A percentile compares a stretch with the other conserved stretches of the same genome.
phyloP scores from a whole-genome alignment of 2,329 filamentous ascomycete genomes.

The Gnomoniopsis smithogilvyi region DNA sequence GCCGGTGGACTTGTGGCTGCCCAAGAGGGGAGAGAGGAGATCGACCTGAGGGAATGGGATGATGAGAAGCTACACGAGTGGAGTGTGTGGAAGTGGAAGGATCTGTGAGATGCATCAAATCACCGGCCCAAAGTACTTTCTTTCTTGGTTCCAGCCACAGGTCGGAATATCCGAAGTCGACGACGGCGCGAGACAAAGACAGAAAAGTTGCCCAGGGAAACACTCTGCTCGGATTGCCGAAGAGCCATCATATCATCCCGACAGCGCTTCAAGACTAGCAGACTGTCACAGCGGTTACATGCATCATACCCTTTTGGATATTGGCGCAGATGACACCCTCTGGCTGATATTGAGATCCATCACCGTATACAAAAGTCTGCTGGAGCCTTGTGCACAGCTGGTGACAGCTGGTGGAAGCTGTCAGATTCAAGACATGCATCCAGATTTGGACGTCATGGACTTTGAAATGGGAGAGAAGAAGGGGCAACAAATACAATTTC shows the following conservation, averaged over 20 bases:
- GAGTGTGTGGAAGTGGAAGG: constrained; percentile 18
- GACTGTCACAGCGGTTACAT: too few species aligned
- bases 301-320: too few species aligned
- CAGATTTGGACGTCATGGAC: too few species aligned
- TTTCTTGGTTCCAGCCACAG: background rate
- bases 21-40: constrained; percentile 17
- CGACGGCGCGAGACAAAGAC: background rate
- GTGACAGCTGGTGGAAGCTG: too few species aligned
- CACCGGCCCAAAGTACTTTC: background rate
- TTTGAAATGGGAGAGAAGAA: too few species aligned
- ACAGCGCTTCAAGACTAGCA: background rate
- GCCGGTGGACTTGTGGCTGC: constrained; percentile 12
- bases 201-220: background rate
- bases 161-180: background rate
- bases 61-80: constrained; percentile 18
- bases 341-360: too few species aligned
- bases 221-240: background rate
- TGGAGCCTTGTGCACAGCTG: too few species aligned
- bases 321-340: too few species aligned
- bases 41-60: constrained; percentile 15
- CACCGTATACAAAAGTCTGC: too few species aligned
- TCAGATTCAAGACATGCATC: too few species aligned
- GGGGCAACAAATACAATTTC: too few species aligned
- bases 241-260: background rate
- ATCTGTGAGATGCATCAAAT: background rate